phyloP scores from a whole-genome alignment of 2,329 filamentous ascomycete genomes.

The Colletotrichum godetiae region DNA sequence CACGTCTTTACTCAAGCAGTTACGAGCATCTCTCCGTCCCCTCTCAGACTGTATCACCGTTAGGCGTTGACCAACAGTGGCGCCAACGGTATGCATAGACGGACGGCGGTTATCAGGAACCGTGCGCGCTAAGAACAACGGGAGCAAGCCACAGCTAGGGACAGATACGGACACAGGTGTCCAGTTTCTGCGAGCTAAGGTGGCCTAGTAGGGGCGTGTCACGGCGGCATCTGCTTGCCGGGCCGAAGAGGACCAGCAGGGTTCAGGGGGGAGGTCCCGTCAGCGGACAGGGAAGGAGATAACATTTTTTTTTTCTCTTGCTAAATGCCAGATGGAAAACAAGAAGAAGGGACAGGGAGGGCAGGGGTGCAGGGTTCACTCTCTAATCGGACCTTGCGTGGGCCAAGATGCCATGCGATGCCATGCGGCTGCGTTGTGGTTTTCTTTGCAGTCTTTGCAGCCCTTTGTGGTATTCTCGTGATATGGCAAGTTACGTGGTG shows the following conservation, averaged over 20 bases:
- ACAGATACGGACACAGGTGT: background rate
- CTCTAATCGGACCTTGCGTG: constrained; percentile 31
- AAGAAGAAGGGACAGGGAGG: background rate
- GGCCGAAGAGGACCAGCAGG: constrained; percentile 26
- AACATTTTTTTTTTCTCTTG: background rate
- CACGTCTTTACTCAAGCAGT: background rate
- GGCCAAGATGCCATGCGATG: constrained; percentile 1
- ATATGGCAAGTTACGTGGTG: background rate
- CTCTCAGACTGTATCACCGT: no score
- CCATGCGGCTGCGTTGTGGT: background rate
- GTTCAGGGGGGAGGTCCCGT: background rate
- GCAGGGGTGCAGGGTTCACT: constrained; percentile 7
- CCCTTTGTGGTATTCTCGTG: background rate
- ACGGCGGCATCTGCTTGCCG: constrained; percentile 28
- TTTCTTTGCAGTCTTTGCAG: background rate
- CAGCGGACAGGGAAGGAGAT: constrained; percentile 1
- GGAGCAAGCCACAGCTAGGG: constrained; percentile 5
- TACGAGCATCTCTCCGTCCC: no score
- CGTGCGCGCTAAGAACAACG: background rate
- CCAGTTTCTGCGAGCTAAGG: background rate
- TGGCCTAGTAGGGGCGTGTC: background rate
- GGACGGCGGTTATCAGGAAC: background rate
- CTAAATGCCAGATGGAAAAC: background rate
- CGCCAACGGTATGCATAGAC: background rate
- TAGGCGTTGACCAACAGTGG: background rate